Base-by-base conservation (phyloP, 208 protist species). In the Leishmania aethiopica region DNA sequence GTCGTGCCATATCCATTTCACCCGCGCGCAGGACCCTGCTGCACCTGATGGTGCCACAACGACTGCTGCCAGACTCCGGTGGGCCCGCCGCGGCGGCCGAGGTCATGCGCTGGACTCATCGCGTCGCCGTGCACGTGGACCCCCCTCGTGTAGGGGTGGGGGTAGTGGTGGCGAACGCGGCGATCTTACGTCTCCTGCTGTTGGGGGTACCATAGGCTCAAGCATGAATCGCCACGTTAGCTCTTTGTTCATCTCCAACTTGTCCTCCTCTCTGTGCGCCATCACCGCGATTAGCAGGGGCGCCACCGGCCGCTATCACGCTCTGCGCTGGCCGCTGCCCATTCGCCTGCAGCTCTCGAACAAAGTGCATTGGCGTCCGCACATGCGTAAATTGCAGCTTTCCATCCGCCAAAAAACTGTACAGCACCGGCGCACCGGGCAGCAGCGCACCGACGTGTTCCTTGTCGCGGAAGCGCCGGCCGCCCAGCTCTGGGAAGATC, bases 401-500 rank as follows among this genome's bases (percentile, higher is more conserved):
- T 0, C 40, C 3, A n/a, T 76, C 59, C 70, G 25, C 35, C 10
- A n/a, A 42, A 32, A 67, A 59, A 13, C 2, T 47, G 45, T 80
- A 84, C 67, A 84, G 62, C 32, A 84, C 76, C 4, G 67, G 51
- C 28, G 81, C 47, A 37, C 81, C 75, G 19, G 81, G 66, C 28
- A 59, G 75, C 81, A 80, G 81, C 13, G 60, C 32, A n/a, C 80
- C 66, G 66, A 71, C 80, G 66, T 75, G 49, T 42, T 28, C 47
- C 25, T 1, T 45, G 57, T 80, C 81, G 8, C 4, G 25, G 47
- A 80, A 80, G 75, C 81, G 76, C 57, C 28, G 51, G 13, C 70
- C 70, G 32, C 75, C 67, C 75, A 84, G 76, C 40, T 75, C 69
- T 37, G 75, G 66, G 59, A 80, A 84, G 62, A 84, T 47, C 28